Conservation (phyloP, 192 early-diverging fungal genomes). For the Linnemannia elongata region DNA sequence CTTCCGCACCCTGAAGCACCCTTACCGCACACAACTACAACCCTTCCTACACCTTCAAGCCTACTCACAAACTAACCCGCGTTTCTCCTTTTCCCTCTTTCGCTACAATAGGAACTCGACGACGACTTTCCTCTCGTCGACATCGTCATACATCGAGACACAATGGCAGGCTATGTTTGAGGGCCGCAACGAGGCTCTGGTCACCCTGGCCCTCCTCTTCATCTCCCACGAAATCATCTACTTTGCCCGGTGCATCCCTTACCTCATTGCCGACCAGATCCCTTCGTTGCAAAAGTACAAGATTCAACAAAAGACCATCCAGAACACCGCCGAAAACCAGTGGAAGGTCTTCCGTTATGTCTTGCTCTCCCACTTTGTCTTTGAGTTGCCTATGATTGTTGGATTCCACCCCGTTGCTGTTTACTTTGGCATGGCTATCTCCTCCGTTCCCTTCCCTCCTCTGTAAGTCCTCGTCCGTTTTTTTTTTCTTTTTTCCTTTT, state of each 20-base stretch:
- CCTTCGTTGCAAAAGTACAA: conserved; percentile 90
- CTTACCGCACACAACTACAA: too few relatives aligned
- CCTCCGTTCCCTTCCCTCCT: conserved; percentile 86
- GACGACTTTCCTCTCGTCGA: conserved; percentile 4
- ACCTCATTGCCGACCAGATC: conserved; percentile 86
- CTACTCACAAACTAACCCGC: neutral
- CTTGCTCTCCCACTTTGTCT: conserved; percentile 80
- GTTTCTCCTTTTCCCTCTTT: neutral
- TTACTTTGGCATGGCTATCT: conserved; percentile 87
- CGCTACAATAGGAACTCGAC: neutral
- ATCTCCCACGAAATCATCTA: conserved; percentile 92
- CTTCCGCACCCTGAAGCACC: too few relatives aligned
- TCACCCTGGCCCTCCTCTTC: conserved; percentile 83
- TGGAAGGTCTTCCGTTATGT: conserved; percentile 83
- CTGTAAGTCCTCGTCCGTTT: conserved; percentile 59
- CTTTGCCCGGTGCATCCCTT: conserved; percentile 94
- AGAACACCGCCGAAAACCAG: conserved; percentile 73
- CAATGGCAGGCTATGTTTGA: conserved; percentile 76
- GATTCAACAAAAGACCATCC: conserved; percentile 85
- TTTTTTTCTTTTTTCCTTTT: neutral
- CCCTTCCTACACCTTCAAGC: too few relatives aligned
- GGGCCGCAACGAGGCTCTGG: conserved; percentile 77
- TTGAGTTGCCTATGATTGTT: conserved; percentile 92
- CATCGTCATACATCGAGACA: conserved; percentile 59
- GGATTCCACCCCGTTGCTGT: conserved; percentile 87